These are phyloP conservation scores for Kwoniella newhampshirensis DNA, from an alignment of 768 basidiomycete species.

Conservation along the genomic window DNA sequence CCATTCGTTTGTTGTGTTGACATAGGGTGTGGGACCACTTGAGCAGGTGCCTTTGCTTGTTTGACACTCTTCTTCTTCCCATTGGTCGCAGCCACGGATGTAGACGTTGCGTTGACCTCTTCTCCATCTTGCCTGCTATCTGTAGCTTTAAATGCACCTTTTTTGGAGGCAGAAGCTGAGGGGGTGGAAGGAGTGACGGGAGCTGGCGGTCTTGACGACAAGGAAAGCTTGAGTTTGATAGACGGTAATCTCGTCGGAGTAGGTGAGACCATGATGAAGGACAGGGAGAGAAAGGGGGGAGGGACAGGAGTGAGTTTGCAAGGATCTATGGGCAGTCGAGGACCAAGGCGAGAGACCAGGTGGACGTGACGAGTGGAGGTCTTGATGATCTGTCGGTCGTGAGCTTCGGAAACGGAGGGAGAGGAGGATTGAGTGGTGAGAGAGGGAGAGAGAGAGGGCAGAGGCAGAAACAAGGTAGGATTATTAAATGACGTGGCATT, in stretches of 20 bases:
- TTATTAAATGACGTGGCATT: constrained; percentile 4
- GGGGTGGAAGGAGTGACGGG: constrained; percentile 6
- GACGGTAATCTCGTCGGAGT: constrained; percentile 17
- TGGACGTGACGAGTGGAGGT: constrained; percentile 40
- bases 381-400: no score
- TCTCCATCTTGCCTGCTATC: not conserved
- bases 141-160: constrained; percentile 17
- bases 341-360: constrained; percentile 14
- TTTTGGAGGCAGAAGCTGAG: constrained; percentile 9
- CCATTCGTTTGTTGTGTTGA: not conserved
- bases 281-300: not conserved
- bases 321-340: not conserved
- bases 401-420: not conserved
- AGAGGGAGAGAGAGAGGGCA: not conserved
- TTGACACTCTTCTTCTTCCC: constrained; percentile 7
- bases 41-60: no score
- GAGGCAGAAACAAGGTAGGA: not conserved
- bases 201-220: constrained; percentile 6
- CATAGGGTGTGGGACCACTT: not conserved
- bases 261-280: constrained; percentile 3
- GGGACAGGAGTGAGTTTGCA: not conserved
- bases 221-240: constrained; percentile 64
- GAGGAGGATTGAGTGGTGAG: not conserved
- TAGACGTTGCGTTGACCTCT: not conserved
- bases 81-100: constrained; percentile 2